These are phyloP conservation scores for Atractiella rhizophila DNA, from an alignment of 768 basidiomycete species.

Conservation along the genomic window DNA sequence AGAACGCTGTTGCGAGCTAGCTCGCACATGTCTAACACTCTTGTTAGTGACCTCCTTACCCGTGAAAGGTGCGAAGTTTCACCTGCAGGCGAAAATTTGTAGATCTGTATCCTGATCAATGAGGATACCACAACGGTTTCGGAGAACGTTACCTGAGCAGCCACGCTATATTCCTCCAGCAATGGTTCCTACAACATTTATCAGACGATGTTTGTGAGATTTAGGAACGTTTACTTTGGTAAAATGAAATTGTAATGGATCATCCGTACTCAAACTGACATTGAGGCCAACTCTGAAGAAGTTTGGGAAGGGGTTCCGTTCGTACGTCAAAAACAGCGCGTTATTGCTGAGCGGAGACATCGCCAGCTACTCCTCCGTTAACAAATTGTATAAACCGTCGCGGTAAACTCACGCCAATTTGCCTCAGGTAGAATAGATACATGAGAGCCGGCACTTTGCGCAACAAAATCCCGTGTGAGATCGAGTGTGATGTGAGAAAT, in stretches of 20 bases:
- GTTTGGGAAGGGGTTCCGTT: conserved; percentile 85
- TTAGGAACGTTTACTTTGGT: conserved; percentile 43
- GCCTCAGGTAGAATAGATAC: conserved; percentile 91
- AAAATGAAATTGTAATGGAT: conserved; percentile 91
- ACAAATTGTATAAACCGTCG: too few species aligned
- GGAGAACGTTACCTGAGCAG: conserved; percentile 48
- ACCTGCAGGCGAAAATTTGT: conserved; percentile 54
- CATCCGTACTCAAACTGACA: conserved; percentile 85
- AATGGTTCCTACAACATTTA: conserved; percentile 46
- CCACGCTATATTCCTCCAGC: conserved; percentile 90
- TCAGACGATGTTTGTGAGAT: not conserved
- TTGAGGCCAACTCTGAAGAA: conserved; percentile 87
- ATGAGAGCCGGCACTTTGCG: conserved; percentile 92
- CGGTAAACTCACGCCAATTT: conserved; percentile 29
- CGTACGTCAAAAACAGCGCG: conserved; percentile 83
- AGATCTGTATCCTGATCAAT: conserved; percentile 39
- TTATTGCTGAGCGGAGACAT: conserved; percentile 99
- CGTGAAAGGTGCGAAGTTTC: not conserved
- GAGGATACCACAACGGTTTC: not conserved
- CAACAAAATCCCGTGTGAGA: conserved; percentile 93
- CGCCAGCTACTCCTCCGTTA: conserved; percentile 33
- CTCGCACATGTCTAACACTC: conserved; percentile 40
- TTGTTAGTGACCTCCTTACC: too few species aligned
- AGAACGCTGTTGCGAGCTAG: conserved; percentile 92
- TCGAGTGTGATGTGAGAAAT: conserved; percentile 87